Conservation (phyloP, 2,329 filamentous ascomycete species). For the Neodidymelliopsis sp. region DNA sequence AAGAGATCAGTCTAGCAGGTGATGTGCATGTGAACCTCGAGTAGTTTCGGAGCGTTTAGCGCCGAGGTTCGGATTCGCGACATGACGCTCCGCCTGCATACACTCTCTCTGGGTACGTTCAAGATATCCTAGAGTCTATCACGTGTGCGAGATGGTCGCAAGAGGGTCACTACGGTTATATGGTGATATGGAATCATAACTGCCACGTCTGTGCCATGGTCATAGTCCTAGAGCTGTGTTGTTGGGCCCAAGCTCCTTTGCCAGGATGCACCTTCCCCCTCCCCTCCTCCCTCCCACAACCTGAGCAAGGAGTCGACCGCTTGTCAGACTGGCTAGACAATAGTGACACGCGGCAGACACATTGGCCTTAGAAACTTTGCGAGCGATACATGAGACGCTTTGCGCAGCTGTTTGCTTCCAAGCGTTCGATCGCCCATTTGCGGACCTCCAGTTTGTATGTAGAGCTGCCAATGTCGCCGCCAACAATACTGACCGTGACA, state of each 20-base stretch:
- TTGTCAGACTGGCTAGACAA: background rate
- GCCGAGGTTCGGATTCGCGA: slow-evolving; percentile 15
- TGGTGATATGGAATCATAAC: background rate
- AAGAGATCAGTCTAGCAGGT: slow-evolving; percentile 4
- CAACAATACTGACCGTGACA: slow-evolving; percentile 8
- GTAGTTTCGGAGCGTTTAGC: slow-evolving; percentile 9
- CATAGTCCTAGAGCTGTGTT: no score
- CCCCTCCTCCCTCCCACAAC: slow-evolving; percentile 1
- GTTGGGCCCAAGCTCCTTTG: slow-evolving; percentile 7
- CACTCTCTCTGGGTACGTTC: no score
- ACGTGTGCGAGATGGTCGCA: no score
- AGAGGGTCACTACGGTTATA: background rate
- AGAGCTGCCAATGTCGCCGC: background rate
- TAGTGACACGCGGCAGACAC: background rate
- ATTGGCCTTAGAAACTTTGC: background rate
- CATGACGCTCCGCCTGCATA: slow-evolving; percentile 2
- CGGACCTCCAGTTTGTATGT: slow-evolving; percentile 15
- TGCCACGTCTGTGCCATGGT: background rate
- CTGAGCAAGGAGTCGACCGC: background rate
- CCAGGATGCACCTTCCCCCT: slow-evolving; percentile 8
- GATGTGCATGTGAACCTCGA: slow-evolving; percentile 10
- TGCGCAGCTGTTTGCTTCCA: slow-evolving; percentile 5
- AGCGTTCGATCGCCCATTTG: slow-evolving; percentile 4
- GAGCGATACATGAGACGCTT: slow-evolving; percentile 7
- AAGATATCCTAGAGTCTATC: no score